These are phyloP conservation scores for Pichia sp. DNA, from an alignment of 1,139 yeast species.

Conservation along the genomic window DNA sequence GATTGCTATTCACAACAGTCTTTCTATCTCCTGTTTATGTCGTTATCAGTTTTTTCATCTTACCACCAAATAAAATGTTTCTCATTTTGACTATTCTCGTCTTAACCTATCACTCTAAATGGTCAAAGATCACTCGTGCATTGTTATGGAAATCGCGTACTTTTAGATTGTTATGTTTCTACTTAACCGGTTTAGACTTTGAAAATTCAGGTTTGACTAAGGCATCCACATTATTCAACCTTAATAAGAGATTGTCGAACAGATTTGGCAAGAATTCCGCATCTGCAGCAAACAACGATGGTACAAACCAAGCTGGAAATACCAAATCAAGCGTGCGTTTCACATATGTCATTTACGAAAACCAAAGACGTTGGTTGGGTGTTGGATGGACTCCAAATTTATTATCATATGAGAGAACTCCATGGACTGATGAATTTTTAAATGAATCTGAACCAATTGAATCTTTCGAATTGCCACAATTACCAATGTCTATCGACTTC, in stretches of 20 bases:
- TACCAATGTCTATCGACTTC: conserved; percentile 17
- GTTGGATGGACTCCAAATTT: conserved; percentile 97
- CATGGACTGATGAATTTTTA: conserved; percentile 96
- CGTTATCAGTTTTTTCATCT: conserved; percentile 59
- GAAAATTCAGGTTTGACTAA: conserved; percentile 45
- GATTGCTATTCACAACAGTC: conserved; percentile 78
- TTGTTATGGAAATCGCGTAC: conserved; percentile 80
- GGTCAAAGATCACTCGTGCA: conserved; percentile 77
- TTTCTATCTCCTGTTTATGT: conserved; percentile 84
- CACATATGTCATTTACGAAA: conserved; percentile 92
- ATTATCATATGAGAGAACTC: conserved; percentile 87
- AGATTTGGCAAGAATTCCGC: conserved; percentile 12
- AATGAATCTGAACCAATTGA: conserved; percentile 83
- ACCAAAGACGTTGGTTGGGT: conserved; percentile 97
- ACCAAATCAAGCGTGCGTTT: conserved; percentile 63
- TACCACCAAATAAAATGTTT: conserved; percentile 70
- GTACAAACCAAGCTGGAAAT: conserved; percentile 12
- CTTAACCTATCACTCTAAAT: conserved; percentile 82
- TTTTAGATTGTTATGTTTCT: conserved; percentile 69
- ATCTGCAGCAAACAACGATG: conserved; percentile 19
- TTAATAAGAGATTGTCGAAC: conserved; percentile 35
- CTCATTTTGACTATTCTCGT: conserved; percentile 59
- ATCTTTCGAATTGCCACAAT: conserved; percentile 73
- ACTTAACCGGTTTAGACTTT: conserved; percentile 85
- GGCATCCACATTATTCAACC: conserved; percentile 31